A percentile compares a stretch with the other conserved stretches of the same genome.
Evolutionary conservation across 2,329 filamentous ascomycete species (phyloP).

Genomic region (Paracorniculantispora psalliotae): DNA sequence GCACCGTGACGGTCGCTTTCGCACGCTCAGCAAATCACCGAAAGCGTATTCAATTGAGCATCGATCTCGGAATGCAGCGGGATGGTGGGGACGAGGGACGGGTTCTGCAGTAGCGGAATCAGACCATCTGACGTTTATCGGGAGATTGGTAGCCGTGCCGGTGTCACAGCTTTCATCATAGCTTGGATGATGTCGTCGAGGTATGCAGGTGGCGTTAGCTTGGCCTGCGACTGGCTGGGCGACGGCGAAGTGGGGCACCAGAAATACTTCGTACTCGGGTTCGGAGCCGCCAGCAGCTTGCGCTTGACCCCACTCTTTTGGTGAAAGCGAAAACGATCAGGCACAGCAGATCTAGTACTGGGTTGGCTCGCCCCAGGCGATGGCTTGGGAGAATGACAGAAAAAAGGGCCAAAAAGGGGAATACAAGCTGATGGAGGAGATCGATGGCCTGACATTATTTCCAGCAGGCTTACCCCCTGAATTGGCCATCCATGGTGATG

Average conservation of each 20-base stretch:
- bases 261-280: conserved; percentile 2
- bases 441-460: not conserved
- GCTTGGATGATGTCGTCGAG: conserved; percentile 9
- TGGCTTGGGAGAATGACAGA: too few relatives aligned
- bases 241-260: not conserved
- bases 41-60: conserved; percentile 10
- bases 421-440: not conserved
- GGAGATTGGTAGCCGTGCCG: conserved; percentile 10
- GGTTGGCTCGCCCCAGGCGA: not conserved
- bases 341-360: not conserved
- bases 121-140: conserved; percentile 10
- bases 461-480: too few relatives aligned
- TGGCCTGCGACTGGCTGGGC: not conserved
- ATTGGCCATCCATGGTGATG: not conserved
- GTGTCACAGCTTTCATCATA: not conserved
- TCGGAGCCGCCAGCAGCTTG: not conserved
- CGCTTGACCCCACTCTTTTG: not conserved
- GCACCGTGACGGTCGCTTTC: conserved; percentile 7
- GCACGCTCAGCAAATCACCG: conserved; percentile 4
- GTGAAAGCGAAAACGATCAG: conserved; percentile 5
- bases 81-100: not conserved
- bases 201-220: not conserved
- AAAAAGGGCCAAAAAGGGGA: not conserved
- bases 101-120: not conserved
- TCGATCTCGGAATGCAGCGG: conserved; percentile 1